Evolutionary conservation across 495 filamentous ascomycete species (phyloP), one percentile per base, ranked within the genome.

Genomic region (Parmelia sp.): DNA sequence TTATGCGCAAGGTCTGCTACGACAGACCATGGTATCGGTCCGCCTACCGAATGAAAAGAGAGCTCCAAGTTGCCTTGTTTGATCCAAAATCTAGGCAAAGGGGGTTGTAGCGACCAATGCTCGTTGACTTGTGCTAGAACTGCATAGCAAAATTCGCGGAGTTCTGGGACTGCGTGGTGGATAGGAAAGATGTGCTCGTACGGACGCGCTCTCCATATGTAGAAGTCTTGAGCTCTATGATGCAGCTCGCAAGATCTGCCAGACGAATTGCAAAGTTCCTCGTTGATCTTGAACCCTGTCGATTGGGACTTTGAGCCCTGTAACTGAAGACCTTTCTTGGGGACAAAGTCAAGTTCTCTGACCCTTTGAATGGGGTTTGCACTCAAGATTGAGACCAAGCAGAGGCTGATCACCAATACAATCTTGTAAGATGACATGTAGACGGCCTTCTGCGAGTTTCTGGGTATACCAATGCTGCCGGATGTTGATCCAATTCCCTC

Each of bases 21-120:
- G 27, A 53, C 27, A 17, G 49, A 53, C 49, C 49, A 53, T 53
- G 49, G 27, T 53, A 53, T 31, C 49, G 27, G 27, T 53, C 49
- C 49, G 49, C 27, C 5, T 31, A 19, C 49, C 6, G 49, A 29
- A 5, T 3, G 1, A 5, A 19, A 53, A 53, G 8, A 19, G 27
- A 53, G 49, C 25, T 53, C 49, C 27, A 53, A 19, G 14, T 29
- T 9, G 27, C 27, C 25, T 31, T 53, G 27, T 53, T 31, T 53
- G 17, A 31, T 53, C 49, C 49, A 31, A 4, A 31, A 29, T 11
- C 49, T 29, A 53, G 25, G 27, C 31, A 53, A 7, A 5, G 27
- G 49, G 49, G 27, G 3, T 29, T 19, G 49, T 31, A 29, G 12
- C 4, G 49, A 53, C 49, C 49, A 53, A 25, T 53, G 49, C 27